phyloP scores from a whole-genome alignment of 805 yeast species.

The Candida vaughaniae region DNA sequence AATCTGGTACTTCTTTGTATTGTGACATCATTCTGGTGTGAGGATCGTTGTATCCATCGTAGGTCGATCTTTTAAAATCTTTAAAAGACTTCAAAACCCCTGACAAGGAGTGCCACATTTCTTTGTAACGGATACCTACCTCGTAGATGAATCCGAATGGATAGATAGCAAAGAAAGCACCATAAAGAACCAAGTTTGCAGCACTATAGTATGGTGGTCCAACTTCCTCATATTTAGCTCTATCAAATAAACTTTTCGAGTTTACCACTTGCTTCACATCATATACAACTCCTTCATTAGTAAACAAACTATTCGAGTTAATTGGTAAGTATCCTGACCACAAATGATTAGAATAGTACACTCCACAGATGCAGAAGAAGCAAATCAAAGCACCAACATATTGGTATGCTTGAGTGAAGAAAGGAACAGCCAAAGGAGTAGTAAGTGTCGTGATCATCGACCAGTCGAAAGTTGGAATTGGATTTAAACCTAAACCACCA shows the following conservation, averaged over 20 bases:
- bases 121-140: slow-evolving; percentile 31
- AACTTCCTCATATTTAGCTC: slow-evolving; percentile 16
- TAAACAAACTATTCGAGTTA: slow-evolving; percentile 20
- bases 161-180: slow-evolving; percentile 45
- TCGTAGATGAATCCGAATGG: slow-evolving; percentile 55
- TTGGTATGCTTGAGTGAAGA: slow-evolving; percentile 22
- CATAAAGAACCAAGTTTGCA: slow-evolving; percentile 23
- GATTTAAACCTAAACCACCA: slow-evolving; percentile 30
- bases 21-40: slow-evolving; percentile 55
- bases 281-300: slow-evolving; percentile 24
- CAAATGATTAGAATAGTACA: slow-evolving; percentile 26
- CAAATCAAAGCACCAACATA: slow-evolving; percentile 24
- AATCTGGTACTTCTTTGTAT: slow-evolving; percentile 70
- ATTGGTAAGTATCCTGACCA: slow-evolving; percentile 31
- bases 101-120: slow-evolving; percentile 34
- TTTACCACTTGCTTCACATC: slow-evolving; percentile 33
- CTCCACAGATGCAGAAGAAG: slow-evolving; percentile 24
- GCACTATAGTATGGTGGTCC: slow-evolving; percentile 28
- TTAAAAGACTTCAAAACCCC: slow-evolving; percentile 18
- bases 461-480: slow-evolving; percentile 31
- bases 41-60: slow-evolving; percentile 42
- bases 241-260: slow-evolving; percentile 27
- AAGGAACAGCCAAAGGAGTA: slow-evolving; percentile 21
- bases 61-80: slow-evolving; percentile 13
- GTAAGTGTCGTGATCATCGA: slow-evolving; percentile 17